Conservation (phyloP, 257 asterid species). For the Striga asiatica region DNA sequence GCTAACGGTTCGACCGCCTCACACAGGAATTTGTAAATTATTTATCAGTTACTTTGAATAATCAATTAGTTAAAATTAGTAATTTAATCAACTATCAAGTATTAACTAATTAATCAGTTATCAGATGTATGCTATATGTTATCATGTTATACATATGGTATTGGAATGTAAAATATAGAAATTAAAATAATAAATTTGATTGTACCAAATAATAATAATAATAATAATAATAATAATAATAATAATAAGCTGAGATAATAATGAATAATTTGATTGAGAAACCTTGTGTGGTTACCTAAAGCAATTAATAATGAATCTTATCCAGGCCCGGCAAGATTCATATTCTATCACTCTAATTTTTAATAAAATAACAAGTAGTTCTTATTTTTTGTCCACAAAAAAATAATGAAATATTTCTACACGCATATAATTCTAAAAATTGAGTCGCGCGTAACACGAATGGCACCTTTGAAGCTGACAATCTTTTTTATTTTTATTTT, state of each 20-base stretch:
- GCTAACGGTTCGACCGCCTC: no score
- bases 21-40: no score
- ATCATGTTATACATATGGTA: no score
- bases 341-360: slow-evolving; percentile 13
- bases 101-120: no score
- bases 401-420: background rate
- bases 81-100: no score
- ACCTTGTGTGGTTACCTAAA: slow-evolving; percentile 24
- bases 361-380: slow-evolving; percentile 17
- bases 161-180: no score
- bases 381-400: slow-evolving; percentile 19
- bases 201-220: no score
- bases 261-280: slow-evolving; percentile 18
- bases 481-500: slow-evolving; percentile 8
- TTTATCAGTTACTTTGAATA: no score
- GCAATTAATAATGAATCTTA: slow-evolving; percentile 19
- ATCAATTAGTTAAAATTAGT: no score
- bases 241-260: slow-evolving; percentile 11
- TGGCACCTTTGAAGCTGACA: slow-evolving; percentile 52
- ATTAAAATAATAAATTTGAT: no score
- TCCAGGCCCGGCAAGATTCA: slow-evolving; percentile 22
- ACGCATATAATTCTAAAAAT: background rate
- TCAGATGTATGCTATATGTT: no score
- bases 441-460: slow-evolving; percentile 36
- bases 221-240: background rate